A percentile compares a stretch with the other conserved stretches of the same genome.
phyloP scores from a whole-genome alignment of 352 stramenopile species.

The Globisporangium radiosum region DNA sequence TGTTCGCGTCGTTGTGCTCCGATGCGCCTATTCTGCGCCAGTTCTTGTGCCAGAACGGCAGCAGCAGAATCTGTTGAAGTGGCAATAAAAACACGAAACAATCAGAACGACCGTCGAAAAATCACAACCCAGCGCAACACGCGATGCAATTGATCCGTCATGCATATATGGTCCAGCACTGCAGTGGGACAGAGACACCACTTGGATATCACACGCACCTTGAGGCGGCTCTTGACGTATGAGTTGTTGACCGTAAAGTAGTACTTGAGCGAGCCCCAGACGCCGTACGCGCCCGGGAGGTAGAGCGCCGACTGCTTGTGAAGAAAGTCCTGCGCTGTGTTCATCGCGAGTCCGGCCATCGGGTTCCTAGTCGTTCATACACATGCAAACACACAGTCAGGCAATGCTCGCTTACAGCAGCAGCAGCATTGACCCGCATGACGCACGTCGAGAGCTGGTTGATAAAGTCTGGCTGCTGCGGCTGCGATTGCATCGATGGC shows the following conservation, averaged over 20 bases:
- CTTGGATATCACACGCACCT: slow-evolving; percentile 26
- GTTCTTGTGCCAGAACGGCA: slow-evolving; percentile 85
- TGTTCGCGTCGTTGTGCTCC: slow-evolving; percentile 52
- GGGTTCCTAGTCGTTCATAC: slow-evolving; percentile 43
- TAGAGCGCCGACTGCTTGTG: slow-evolving; percentile 81
- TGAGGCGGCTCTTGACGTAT: slow-evolving; percentile 84
- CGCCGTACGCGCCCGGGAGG: slow-evolving; percentile 64
- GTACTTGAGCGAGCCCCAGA: slow-evolving; percentile 83
- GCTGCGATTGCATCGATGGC: slow-evolving; percentile 15
- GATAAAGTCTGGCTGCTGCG: slow-evolving; percentile 57
- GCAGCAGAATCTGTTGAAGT: slow-evolving; percentile 55
- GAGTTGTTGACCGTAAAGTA: slow-evolving; percentile 89
- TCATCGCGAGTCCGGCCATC: slow-evolving; percentile 82
- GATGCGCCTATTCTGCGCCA: slow-evolving; percentile 70
- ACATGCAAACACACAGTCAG: background rate
- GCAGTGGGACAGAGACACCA: background rate
- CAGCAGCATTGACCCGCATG: slow-evolving; percentile 1
- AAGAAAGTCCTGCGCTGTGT: slow-evolving; percentile 76
- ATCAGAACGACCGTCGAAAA: background rate
- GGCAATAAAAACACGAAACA: background rate
- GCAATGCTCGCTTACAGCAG: too few relatives aligned
- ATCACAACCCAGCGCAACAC: background rate
- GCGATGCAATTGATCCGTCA: background rate
- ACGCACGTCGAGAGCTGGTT: slow-evolving; percentile 63
- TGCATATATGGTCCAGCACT: background rate